Evolutionary conservation across 345 rosid genomes (phyloP).

Genomic region (Dipteronia dyeriana): DNA sequence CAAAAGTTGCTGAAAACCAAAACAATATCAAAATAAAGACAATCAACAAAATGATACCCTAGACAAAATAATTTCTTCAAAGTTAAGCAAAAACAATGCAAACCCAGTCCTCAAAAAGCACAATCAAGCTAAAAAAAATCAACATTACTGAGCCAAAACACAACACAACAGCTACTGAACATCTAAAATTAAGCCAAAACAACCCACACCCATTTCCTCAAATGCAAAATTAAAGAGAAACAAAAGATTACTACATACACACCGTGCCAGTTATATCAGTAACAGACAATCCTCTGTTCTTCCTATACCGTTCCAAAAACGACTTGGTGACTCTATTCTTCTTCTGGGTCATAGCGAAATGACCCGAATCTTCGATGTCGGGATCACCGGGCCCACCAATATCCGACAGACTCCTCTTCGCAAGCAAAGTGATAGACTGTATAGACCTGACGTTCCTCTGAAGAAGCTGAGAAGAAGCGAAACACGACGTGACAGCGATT

Average conservation of each 20-base stretch:
- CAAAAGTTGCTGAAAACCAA: neutral
- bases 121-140: no score
- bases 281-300: conserved; percentile 55
- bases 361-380: conserved; percentile 64
- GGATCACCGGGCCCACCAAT: conserved; percentile 12
- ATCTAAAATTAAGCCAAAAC: neutral
- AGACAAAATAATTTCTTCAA: neutral
- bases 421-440: conserved; percentile 35
- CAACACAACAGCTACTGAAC: neutral
- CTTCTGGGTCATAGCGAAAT: conserved; percentile 27
- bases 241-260: neutral
- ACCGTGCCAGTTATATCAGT: conserved; percentile 74
- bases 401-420: conserved; percentile 36
- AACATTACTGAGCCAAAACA: neutral
- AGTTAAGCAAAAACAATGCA: neutral
- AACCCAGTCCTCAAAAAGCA: conserved; percentile 10
- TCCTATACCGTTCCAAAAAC: conserved; percentile 49
- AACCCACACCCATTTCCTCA: no score
- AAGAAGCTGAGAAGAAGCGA: conserved; percentile 11
- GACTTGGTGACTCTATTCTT: conserved; percentile 33
- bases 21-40: neutral
- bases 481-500: conserved; percentile 13
- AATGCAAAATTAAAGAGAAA: no score
- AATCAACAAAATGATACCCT: conserved; percentile 4
- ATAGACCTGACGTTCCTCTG: conserved; percentile 36